phyloP scores from a whole-genome alignment of 192 early-diverging fungal species.

The Gonapodya sp. region DNA sequence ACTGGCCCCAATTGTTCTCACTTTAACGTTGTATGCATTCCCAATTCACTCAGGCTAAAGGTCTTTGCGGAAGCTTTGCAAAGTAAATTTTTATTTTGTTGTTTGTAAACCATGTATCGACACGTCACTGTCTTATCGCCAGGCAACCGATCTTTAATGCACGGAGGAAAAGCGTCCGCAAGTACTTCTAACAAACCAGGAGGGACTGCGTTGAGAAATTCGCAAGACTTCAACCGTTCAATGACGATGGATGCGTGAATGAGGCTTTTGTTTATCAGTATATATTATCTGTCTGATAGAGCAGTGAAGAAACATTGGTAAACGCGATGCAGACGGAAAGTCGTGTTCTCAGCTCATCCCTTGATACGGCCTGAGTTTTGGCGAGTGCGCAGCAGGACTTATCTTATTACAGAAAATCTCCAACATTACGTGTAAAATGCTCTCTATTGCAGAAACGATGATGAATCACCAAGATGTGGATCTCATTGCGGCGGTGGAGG shows the following conservation, averaged over 20 bases:
- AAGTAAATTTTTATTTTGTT: not conserved
- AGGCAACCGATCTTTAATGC: not conserved
- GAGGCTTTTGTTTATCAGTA: not conserved
- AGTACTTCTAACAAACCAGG: not conserved
- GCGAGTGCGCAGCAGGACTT: too few relatives aligned
- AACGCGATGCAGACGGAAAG: too few relatives aligned
- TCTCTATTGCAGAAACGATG: too few relatives aligned
- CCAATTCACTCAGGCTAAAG: not conserved
- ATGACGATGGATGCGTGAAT: not conserved
- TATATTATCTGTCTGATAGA: too few relatives aligned
- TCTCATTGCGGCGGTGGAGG: too few relatives aligned
- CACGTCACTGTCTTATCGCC: not conserved
- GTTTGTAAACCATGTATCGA: not conserved
- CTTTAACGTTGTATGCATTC: not conserved
- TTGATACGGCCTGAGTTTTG: too few relatives aligned
- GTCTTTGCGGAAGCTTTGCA: constrained; percentile 1
- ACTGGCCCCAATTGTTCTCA: not conserved
- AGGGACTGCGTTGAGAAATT: not conserved
- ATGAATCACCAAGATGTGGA: too few relatives aligned
- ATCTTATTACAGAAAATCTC: too few relatives aligned
- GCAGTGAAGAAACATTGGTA: too few relatives aligned
- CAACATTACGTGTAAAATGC: too few relatives aligned
- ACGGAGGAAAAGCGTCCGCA: not conserved
- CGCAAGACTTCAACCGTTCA: not conserved
- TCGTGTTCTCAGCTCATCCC: too few relatives aligned